Evolutionary conservation across 2,329 filamentous ascomycete species (phyloP).

Genomic region (Aspergillus fijiensis): DNA sequence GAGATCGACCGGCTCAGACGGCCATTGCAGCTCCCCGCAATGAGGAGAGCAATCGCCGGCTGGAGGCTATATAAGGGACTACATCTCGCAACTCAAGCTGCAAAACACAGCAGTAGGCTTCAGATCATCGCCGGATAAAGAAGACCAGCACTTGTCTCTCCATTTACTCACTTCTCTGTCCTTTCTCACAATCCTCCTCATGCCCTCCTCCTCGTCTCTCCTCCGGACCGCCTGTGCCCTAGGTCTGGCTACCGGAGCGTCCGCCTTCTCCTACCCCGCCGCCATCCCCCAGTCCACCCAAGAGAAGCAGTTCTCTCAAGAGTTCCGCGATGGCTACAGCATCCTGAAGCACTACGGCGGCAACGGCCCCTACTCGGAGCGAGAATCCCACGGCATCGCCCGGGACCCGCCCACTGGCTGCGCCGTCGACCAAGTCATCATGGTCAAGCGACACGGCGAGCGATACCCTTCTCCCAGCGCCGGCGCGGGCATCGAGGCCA

Average conservation of each 20-base stretch:
- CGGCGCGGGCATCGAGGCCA: constrained; percentile 11
- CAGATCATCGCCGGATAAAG: neutral
- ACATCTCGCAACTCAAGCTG: neutral
- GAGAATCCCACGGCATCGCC: constrained; percentile 19
- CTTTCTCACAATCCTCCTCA: neutral
- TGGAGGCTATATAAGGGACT: neutral
- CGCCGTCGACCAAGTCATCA: constrained; percentile 25
- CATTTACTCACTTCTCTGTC: neutral
- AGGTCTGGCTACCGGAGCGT: neutral
- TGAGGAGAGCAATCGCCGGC: neutral
- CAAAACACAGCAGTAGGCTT: neutral
- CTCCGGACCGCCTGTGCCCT: neutral
- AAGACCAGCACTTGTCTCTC: neutral
- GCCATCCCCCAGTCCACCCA: constrained; percentile 1
- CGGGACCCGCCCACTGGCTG: constrained; percentile 22
- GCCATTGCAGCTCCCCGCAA: neutral
- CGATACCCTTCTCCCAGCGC: constrained; percentile 19
- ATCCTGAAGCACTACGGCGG: constrained; percentile 24
- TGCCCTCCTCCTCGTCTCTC: neutral
- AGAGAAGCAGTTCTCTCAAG: constrained; percentile 13
- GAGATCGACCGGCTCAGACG: neutral
- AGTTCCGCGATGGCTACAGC: constrained; percentile 21
- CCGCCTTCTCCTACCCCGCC: constrained; percentile 3
- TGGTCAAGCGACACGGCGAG: constrained; percentile 25
- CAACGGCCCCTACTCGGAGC: constrained; percentile 21